Percentiles rank a stretch among this genome's conserved stretches.
These are phyloP conservation scores for Ophiosphaerella korrae DNA, from an alignment of 2,329 filamentous ascomycete species.

Conservation along the genomic window DNA sequence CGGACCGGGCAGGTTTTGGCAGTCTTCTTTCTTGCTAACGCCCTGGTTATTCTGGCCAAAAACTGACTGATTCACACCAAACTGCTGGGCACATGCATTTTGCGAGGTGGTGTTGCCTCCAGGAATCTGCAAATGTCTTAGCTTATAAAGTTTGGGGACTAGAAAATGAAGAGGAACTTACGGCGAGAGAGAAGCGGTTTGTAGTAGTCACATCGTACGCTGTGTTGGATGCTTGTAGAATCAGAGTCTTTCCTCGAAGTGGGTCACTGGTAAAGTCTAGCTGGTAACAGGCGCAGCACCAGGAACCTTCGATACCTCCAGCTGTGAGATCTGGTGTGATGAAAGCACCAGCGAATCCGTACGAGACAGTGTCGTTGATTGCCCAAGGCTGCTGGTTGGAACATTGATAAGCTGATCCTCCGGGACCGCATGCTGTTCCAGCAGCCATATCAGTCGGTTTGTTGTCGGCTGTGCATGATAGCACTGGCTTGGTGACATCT, in stretches of 20 bases:
- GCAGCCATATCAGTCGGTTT: constrained; percentile 57
- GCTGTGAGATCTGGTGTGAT: constrained; percentile 46
- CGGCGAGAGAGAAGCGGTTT: constrained; percentile 45
- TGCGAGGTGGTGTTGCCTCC: constrained; percentile 44
- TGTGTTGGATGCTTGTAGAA: constrained; percentile 69
- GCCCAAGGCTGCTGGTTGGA: constrained; percentile 67
- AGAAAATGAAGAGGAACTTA: constrained; percentile 16
- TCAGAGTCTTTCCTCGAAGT: constrained; percentile 65
- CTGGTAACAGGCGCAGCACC: constrained; percentile 71
- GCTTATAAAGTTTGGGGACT: constrained; percentile 1
- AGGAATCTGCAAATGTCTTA: constrained; percentile 34
- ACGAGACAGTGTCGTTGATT: constrained; percentile 62
- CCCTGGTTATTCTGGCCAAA: constrained; percentile 39
- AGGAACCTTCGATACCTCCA: constrained; percentile 60
- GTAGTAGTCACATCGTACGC: constrained; percentile 47
- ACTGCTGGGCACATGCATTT: constrained; percentile 42
- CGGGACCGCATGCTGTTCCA: constrained; percentile 57
- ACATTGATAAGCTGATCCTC: constrained; percentile 63
- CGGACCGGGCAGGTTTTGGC: constrained; percentile 39
- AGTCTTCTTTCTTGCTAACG: constrained; percentile 37
- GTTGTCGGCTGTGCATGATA: constrained; percentile 61
- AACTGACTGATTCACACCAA: constrained; percentile 37
- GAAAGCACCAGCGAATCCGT: constrained; percentile 68
- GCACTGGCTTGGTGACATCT: constrained; percentile 56
- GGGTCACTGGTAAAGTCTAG: constrained; percentile 63